phyloP scores from a whole-genome alignment of 1,139 yeast species.

The Candida sp. region DNA sequence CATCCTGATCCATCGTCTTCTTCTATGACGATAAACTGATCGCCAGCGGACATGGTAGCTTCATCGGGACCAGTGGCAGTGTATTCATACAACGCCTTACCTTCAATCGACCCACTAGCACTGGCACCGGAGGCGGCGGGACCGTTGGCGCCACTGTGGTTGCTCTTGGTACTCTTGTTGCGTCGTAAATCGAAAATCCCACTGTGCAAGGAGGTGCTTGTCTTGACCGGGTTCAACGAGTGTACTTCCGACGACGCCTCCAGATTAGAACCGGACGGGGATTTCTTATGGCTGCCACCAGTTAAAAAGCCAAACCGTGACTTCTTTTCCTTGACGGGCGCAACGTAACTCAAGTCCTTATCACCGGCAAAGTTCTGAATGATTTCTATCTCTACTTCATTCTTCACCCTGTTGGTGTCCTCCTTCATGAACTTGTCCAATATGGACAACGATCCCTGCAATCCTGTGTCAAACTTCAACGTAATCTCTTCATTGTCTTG shows the following conservation, averaged over 20 bases:
- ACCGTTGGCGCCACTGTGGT: not conserved
- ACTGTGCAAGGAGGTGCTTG: constrained; percentile 27
- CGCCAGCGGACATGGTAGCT: constrained; percentile 63
- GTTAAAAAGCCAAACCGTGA: constrained; percentile 50
- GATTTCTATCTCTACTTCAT: constrained; percentile 89
- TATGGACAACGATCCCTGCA: constrained; percentile 57
- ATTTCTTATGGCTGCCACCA: constrained; percentile 13
- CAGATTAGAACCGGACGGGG: constrained; percentile 5
- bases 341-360: constrained; percentile 60
- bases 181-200: constrained; percentile 45
- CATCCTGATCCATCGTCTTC: constrained; percentile 95
- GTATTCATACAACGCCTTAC: constrained; percentile 70
- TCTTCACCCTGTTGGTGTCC: constrained; percentile 73
- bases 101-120: constrained; percentile 27
- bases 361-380: constrained; percentile 89
- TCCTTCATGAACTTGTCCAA: constrained; percentile 70
- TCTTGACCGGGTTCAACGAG: constrained; percentile 37
- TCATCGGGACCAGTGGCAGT: constrained; percentile 80
- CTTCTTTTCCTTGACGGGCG: constrained; percentile 52
- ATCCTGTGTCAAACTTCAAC: constrained; percentile 55
- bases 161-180: constrained; percentile 27
- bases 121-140: constrained; percentile 16
- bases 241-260: constrained; percentile 24
- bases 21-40: constrained; percentile 58
- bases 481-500: constrained; percentile 35